phyloP scores from a whole-genome alignment of 331 rosid species.

The Phaseolus coccineus region DNA sequence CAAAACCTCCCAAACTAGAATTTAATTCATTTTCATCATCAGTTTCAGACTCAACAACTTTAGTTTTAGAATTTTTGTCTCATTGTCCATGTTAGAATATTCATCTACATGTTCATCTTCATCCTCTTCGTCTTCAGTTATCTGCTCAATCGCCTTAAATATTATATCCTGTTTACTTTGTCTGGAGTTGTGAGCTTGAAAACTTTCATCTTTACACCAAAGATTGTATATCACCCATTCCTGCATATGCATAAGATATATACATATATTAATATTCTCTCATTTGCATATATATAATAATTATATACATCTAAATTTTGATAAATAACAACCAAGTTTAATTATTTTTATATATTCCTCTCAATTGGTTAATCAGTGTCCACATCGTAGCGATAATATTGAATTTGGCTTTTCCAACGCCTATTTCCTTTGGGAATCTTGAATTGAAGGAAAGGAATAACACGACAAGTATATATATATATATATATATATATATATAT shows the following conservation, averaged over 20 bases:
- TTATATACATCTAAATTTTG: not conserved
- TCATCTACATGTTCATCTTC: not conserved
- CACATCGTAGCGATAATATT: not conserved
- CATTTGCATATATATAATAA: not conserved
- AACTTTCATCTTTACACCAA: constrained; percentile 80
- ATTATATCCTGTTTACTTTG: constrained; percentile 75
- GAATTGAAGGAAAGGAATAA: constrained; percentile 6
- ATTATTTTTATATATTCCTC: not conserved
- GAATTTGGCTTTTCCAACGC: constrained; percentile 14
- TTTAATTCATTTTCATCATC: constrained; percentile 56
- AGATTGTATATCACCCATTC: constrained; percentile 63
- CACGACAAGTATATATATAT: not conserved
- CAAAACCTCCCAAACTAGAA: constrained; percentile 42
- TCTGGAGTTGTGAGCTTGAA: constrained; percentile 70
- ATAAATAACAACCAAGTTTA: constrained; percentile 18
- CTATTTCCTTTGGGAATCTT: not conserved
- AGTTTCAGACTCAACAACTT: constrained; percentile 45
- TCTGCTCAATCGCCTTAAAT: constrained; percentile 80
- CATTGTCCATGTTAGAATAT: constrained; percentile 42
- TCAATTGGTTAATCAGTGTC: not conserved
- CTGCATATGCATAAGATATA: constrained; percentile 13
- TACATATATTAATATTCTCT: not conserved
- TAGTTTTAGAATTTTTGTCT: constrained; percentile 27
- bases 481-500: no score
- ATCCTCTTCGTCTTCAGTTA: constrained; percentile 71